Conservation (phyloP, 805 yeast genomes). For the Jamesozyma lodderae region DNA sequence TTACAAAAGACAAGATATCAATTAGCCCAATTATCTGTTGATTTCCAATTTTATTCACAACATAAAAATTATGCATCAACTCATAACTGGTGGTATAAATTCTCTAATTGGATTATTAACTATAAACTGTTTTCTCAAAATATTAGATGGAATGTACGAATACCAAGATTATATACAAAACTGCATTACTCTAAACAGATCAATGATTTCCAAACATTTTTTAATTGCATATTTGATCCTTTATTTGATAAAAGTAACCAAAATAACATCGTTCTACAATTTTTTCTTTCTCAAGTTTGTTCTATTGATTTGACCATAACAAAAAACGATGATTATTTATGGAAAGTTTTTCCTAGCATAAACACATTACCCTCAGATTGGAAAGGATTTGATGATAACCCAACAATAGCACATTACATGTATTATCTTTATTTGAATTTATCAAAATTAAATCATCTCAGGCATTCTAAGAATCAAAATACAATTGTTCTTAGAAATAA, state of each 20-base stretch:
- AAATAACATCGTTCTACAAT: constrained; percentile 17
- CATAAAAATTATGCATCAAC: no score
- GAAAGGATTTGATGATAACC: constrained; percentile 28
- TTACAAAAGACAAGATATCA: constrained; percentile 34
- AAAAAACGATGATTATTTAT: constrained; percentile 14
- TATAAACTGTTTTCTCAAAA: constrained; percentile 33
- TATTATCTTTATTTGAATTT: constrained; percentile 28
- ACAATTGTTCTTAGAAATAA: constrained; percentile 17
- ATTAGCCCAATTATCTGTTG: constrained; percentile 30
- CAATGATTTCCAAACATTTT: constrained; percentile 25
- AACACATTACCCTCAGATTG: constrained; percentile 20
- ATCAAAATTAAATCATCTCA: constrained; percentile 11
- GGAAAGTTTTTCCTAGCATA: constrained; percentile 21
- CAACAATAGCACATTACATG: constrained; percentile 33
- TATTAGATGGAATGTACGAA: constrained; percentile 32
- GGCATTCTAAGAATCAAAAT: constrained; percentile 12
- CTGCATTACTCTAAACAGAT: constrained; percentile 17
- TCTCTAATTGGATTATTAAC: constrained; percentile 30
- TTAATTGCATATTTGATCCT: constrained; percentile 29
- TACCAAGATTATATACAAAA: constrained; percentile 26
- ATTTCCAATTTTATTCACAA: constrained; percentile 20
- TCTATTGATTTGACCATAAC: constrained; percentile 26
- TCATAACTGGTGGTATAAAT: constrained; percentile 27
- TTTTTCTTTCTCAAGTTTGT: constrained; percentile 26
- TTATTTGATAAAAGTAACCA: constrained; percentile 23